These are phyloP conservation scores for Heteromeles arbutifolia DNA, from an alignment of 306 rosid species.

Conservation along the genomic window DNA sequence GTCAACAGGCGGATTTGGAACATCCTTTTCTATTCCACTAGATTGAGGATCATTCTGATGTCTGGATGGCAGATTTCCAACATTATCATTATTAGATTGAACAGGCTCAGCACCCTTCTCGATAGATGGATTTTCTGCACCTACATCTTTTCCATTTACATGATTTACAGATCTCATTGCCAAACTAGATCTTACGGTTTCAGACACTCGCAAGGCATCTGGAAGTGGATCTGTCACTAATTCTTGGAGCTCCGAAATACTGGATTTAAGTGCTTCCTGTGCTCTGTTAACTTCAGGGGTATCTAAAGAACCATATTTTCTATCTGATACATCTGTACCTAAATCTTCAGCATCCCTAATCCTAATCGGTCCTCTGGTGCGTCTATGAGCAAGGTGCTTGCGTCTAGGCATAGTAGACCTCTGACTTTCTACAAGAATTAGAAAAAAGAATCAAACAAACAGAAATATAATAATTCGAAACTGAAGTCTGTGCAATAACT, in stretches of 20 bases:
- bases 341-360: slow-evolving; percentile 34
- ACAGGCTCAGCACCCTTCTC: slow-evolving; percentile 21
- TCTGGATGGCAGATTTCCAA: slow-evolving; percentile 24
- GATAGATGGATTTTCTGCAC: slow-evolving; percentile 22
- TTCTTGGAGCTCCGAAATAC: slow-evolving; percentile 48
- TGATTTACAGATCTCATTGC: slow-evolving; percentile 20
- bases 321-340: neutral
- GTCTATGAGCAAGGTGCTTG: slow-evolving; percentile 37
- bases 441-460: neutral
- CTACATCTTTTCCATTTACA: slow-evolving; percentile 9
- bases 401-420: slow-evolving; percentile 20
- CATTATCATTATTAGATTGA: slow-evolving; percentile 26
- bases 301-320: slow-evolving; percentile 17
- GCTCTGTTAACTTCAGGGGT: slow-evolving; percentile 38
- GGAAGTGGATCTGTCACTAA: slow-evolving; percentile 79
- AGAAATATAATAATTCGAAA: neutral
- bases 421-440: slow-evolving; percentile 21
- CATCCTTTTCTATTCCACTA: slow-evolving; percentile 11
- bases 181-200: slow-evolving; percentile 33
- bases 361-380: slow-evolving; percentile 43
- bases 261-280: slow-evolving; percentile 57
- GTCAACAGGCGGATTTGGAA: slow-evolving; percentile 22
- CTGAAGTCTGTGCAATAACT: neutral
- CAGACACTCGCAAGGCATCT: slow-evolving; percentile 43
- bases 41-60: slow-evolving; percentile 21